Base-by-base conservation (phyloP, 805 yeast species). In the Ogataea nonfermentans region DNA sequence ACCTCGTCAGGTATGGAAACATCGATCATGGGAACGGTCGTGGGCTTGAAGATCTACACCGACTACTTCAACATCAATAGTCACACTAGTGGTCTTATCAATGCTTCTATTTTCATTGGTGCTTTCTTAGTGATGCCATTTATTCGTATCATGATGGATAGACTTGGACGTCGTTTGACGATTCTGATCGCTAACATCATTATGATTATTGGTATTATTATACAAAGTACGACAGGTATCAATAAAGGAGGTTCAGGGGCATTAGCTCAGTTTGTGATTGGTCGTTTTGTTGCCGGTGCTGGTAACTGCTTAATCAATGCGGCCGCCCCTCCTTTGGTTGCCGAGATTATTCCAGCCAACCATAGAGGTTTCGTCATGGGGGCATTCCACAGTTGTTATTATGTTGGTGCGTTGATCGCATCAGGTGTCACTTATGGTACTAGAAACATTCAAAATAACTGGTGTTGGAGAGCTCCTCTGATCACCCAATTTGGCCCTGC, bases 111-210 rank as follows among this genome's bases (percentile, higher is more conserved):
- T 9, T 38, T 32, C 14, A 38, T 38, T 26, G 51, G 51, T 14
- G 37, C 35, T 2, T 24, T 47, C 12, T n/a, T 43, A 4, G 27
- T 29, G 8, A 29, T 40, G 32, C 40, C 40, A 9, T 27, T 40
- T 31, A 27, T 40, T 24, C 29, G 40, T 8, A 8, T 8, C 12
- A 11, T 35, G 17, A 29, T 35, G 30, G 43, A 40, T 29, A 27
- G 40, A 19, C 51, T 67, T 32, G 88, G 88, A 28, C 76, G 88
- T 61, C 74, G 78, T 57, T 76, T 76, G 17, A 51, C 74, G 40
- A 71, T 79, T 28, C 50, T 73, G 15, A 36, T 65, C 14, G 86
- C 86, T 11, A 65, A 76, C 32, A 17, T 66, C 12, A 62, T 78
- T 35, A 76, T 81, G 52, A 63, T 74, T 25, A 45, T 76, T 30